Base-by-base conservation (phyloP, 129 eudicot species). In the Tagetes patula region DNA sequence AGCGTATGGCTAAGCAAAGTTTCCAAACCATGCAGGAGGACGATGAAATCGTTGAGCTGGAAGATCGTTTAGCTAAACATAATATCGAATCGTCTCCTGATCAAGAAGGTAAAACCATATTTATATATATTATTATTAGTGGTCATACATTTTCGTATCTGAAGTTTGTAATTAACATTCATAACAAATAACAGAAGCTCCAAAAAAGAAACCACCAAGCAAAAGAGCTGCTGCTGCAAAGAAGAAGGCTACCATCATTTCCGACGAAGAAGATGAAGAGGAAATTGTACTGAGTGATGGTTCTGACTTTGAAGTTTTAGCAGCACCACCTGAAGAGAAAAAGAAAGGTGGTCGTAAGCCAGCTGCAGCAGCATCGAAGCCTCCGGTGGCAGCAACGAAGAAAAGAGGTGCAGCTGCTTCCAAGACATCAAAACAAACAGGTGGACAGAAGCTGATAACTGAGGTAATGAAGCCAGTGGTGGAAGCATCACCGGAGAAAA, bases 51-150 rank as follows among this genome's bases (percentile, higher is more conserved):
- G 85, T 53, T 70, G 89, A 74, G 6, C 86, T 94, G 45, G 83
- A 80, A 72, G 83, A 86, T 14, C 81, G 95, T 4, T 86, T 93
- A 47, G 98, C 98, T 49, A 84, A 87, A 32, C 89, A 90, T 74
- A 90, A 86, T 41, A 80, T 93, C 37, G 86, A 80, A 42, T 90
- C 96, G 3, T 89, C 96, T 58, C 96, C 95, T 68, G 96, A 93
- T 53, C 85, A 61, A 14, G 95, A 86, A 66, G 95, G 98, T 93
- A 84, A 55, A 10, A 65, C 45, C 67, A 1, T 62, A 5, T 12
- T 37, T 11, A 1, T 34, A 60, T 60, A 3, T 11, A 8, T 20
- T 20, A 20, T 20, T 20, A 34, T 67, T 39, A 8, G 3, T 54
- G 12, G 11, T 62, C 71, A 49, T 8, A 49, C 33, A 36, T 69